phyloP scores from a whole-genome alignment of 1,139 yeast genomes.

The Blastobotrys elegans region DNA sequence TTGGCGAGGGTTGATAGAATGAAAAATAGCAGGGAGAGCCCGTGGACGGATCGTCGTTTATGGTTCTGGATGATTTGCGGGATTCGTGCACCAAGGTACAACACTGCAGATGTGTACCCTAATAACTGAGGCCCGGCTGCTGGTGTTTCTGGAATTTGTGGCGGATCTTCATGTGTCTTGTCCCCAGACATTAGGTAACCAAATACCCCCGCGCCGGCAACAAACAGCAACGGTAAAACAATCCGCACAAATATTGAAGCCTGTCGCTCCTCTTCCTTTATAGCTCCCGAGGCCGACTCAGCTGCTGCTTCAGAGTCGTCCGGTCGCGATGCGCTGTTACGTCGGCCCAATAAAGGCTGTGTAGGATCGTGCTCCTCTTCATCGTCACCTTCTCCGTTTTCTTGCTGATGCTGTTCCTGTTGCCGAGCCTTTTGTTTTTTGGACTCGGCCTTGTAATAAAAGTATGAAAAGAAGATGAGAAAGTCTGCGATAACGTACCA shows the following conservation, averaged over 20 bases:
- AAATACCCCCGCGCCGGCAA: constrained; percentile 58
- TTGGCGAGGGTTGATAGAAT: constrained; percentile 72
- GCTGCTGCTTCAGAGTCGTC: constrained; percentile 17
- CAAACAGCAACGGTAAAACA: constrained; percentile 57
- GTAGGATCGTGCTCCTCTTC: constrained; percentile 19
- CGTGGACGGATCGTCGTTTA: constrained; percentile 63
- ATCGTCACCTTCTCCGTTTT: constrained; percentile 9
- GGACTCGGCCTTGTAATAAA: constrained; percentile 39
- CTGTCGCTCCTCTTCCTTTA: constrained; percentile 22
- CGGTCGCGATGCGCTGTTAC: constrained; percentile 22
- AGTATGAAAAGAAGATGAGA: constrained; percentile 55
- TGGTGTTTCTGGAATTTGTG: constrained; percentile 21
- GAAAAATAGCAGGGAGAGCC: constrained; percentile 69
- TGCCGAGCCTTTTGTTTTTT: not conserved
- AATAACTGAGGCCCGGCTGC: constrained; percentile 60
- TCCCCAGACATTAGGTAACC: constrained; percentile 51
- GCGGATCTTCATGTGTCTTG: constrained; percentile 17
- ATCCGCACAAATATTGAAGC: constrained; percentile 40
- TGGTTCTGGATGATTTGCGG: constrained; percentile 77
- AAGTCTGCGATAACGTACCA: constrained; percentile 74
- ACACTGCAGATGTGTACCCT: constrained; percentile 65
- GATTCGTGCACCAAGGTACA: constrained; percentile 71
- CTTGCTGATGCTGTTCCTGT: not conserved
- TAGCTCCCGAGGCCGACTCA: too few relatives aligned
- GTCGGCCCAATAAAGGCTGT: constrained; percentile 24